Conservation (phyloP, 169 alveolate genomes). For the Eimeria tenella region DNA sequence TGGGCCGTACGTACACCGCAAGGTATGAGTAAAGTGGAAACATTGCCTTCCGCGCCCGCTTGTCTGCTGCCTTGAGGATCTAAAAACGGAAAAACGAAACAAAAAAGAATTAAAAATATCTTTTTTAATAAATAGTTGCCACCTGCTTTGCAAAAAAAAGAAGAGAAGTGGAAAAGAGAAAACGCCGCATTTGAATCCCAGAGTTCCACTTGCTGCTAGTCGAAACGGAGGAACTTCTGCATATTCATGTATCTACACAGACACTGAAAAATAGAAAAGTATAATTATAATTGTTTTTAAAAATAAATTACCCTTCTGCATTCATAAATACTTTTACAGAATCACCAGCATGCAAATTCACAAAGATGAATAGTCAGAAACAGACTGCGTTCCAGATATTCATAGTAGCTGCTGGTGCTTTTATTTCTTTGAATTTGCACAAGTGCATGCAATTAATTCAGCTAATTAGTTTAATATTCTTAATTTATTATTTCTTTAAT, state of each 20-base stretch:
- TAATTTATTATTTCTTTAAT: too few relatives aligned
- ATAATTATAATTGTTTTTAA: too few relatives aligned
- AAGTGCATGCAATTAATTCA: not conserved
- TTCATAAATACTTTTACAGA: too few relatives aligned
- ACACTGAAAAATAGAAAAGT: too few relatives aligned
- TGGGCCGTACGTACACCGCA: not conserved
- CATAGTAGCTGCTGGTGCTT: not conserved
- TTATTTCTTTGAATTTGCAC: not conserved
- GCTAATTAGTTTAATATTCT: not conserved
- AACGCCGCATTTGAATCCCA: not conserved
- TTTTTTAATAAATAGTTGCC: not conserved
- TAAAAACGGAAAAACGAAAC: not conserved
- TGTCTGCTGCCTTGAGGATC: not conserved
- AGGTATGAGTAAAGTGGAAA: slow-evolving; percentile 5
- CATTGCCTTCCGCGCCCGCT: not conserved
- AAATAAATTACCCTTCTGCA: not conserved
- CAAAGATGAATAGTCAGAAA: too few relatives aligned
- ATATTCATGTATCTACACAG: not conserved
- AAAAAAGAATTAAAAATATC: not conserved
- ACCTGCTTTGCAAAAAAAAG: not conserved
- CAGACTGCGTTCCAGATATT: too few relatives aligned
- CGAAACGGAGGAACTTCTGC: too few relatives aligned
- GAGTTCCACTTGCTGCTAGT: too few relatives aligned
- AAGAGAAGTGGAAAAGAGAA: not conserved
- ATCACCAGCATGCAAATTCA: too few relatives aligned